Conservation (phyloP, 768 basidiomycete genomes). For the Phaffia tasmanica region DNA sequence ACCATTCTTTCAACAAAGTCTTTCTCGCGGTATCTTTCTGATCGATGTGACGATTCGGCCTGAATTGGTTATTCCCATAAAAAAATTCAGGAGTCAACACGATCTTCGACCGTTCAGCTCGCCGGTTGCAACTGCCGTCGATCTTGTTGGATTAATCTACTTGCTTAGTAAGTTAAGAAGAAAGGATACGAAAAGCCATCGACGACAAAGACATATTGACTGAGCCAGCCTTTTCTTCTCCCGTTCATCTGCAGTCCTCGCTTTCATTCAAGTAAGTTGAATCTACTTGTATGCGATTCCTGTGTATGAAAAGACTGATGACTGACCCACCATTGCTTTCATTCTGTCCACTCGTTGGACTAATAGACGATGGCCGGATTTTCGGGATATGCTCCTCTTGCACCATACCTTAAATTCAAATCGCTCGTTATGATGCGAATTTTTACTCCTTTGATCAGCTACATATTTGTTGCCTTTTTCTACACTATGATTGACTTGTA, state of each 20-base stretch:
- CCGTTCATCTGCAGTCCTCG: constrained; percentile 27
- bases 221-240: no score
- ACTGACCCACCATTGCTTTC: constrained; percentile 6
- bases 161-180: background rate
- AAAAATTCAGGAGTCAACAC: background rate
- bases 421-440: constrained; percentile 33
- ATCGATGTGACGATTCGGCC: background rate
- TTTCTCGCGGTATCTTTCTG: no score
- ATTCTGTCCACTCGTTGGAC: background rate
- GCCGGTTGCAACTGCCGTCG: constrained; percentile 41
- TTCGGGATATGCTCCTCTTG: constrained; percentile 32
- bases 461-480: constrained; percentile 40
- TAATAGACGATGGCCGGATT: constrained; percentile 33
- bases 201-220: no score
- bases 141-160: constrained; percentile 41
- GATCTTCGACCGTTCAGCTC: constrained; percentile 29
- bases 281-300: background rate
- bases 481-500: constrained; percentile 43
- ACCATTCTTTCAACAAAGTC: constrained; percentile 41
- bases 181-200: no score
- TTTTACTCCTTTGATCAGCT: constrained; percentile 31
- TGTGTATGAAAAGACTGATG: background rate
- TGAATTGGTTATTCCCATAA: background rate
- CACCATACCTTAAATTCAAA: constrained; percentile 38
- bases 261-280: background rate